Evolutionary conservation across 31 red algal genomes (phyloP), one percentile per base, ranked within the genome.

Genomic region (Endocladia muricata): DNA sequence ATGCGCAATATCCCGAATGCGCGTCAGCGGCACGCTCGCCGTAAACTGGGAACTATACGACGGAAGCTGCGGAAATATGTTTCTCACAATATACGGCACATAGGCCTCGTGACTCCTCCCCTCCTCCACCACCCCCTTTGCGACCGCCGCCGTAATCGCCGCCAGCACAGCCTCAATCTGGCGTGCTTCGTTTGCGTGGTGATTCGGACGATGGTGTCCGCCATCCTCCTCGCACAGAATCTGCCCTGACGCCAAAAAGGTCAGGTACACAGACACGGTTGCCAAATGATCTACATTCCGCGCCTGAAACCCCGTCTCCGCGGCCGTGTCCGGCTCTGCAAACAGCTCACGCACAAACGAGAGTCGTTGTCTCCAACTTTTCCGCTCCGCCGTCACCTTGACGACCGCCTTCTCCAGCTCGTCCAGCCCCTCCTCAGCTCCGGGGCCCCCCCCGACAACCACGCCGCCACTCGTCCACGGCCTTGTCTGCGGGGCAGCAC

Each of bases 1-100:
- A 68, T 94, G 91, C 7, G 91, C 91, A 57, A 94, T 94, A 74
- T 94, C 82, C 19, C 91, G 64, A 41, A 94, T 94, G 43, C 91
- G 68, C 25, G 91, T 94, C 40, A 94, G 67, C 17, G 91, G 91
- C 2, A 94, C 91, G 32, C 76, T 82, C 21, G 60, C 77, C 8
- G 83, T 94, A 41, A 88, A 94, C 54, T 88, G 72, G 28, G 69
- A 73, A 25, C 71, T 63, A 64, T 94, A 88, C n/a, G 76, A 82
- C 1, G 91, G 91, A 4, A 94, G 84, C 9, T 69, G 79, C 17
- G 91, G 91, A 31, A 82, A 88, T 38, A 94, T 88, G 52, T 87
- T 88, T 55, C 91, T 56, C 22, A 82, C 26, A 23, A 94, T 44
- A 70, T 83, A 88, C 4, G 76, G 74, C 30, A 80, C 42, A 42